A percentile compares a stretch with the other conserved stretches of the same genome.
phyloP scores from a whole-genome alignment of 1,284 basidiomycete species.

The Pholiota adiposa region DNA sequence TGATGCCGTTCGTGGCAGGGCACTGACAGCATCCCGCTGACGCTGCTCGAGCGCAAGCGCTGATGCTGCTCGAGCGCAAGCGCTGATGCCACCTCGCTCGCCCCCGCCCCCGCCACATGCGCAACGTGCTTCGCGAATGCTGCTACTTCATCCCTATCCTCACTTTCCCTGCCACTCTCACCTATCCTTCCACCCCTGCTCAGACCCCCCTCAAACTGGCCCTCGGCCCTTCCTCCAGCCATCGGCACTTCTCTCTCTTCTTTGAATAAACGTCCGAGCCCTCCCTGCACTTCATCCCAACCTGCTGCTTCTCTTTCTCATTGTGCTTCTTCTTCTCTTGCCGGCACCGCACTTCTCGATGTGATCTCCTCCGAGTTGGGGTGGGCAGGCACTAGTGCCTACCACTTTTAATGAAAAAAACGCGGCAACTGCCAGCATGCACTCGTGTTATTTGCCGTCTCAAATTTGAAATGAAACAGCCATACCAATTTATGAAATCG shows the following conservation, averaged over 20 bases:
- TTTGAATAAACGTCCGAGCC: too few relatives aligned
- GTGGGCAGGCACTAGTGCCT: constrained; percentile 29
- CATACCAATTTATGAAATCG: too few relatives aligned
- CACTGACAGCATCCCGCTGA: neutral
- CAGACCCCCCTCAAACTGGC: too few relatives aligned
- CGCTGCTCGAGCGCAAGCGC: too few relatives aligned
- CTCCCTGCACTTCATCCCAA: neutral
- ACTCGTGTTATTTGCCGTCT: too few relatives aligned
- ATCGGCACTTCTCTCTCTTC: neutral
- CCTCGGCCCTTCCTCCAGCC: too few relatives aligned
- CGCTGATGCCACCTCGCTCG: neutral
- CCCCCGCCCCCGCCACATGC: neutral
- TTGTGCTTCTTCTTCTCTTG: neutral
- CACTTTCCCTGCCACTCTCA: too few relatives aligned
- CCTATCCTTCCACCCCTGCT: too few relatives aligned
- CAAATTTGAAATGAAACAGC: too few relatives aligned
- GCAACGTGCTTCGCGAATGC: neutral
- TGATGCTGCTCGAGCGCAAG: neutral
- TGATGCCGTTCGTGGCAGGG: neutral
- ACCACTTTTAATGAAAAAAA: too few relatives aligned
- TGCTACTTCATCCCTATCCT: too few relatives aligned
- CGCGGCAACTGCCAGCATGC: too few relatives aligned
- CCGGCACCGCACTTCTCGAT: neutral
- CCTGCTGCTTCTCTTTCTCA: neutral
- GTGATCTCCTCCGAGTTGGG: constrained; percentile 22